Percentiles rank a stretch among this genome's conserved stretches.
These are phyloP conservation scores for Auricularia cornea DNA, from an alignment of 768 basidiomycete species.

Conservation along the genomic window DNA sequence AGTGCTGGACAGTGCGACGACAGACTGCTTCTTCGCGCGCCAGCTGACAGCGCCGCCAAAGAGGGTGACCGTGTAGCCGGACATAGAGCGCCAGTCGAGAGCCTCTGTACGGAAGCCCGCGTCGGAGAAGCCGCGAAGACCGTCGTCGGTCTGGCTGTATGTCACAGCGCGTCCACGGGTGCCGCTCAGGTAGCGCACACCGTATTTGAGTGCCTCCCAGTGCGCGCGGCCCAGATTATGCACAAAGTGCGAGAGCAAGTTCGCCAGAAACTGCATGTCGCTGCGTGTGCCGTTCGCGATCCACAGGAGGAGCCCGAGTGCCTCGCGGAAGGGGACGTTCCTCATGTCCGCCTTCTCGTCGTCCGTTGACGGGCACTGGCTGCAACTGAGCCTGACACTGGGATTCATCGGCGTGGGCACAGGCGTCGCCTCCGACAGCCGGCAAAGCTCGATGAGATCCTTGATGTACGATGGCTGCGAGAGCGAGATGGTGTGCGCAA, in stretches of 20 bases:
- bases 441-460: too few species aligned
- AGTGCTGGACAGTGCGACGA: slow-evolving; percentile 16
- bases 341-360: slow-evolving; percentile 1
- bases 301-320: slow-evolving; percentile 26
- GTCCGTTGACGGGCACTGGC: not conserved
- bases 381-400: not conserved
- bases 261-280: slow-evolving; percentile 10
- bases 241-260: slow-evolving; percentile 17
- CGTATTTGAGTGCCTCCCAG: slow-evolving; percentile 10
- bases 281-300: slow-evolving; percentile 8
- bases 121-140: slow-evolving; percentile 13
- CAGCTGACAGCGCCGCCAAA: slow-evolving; percentile 17
- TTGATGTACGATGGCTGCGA: slow-evolving; percentile 3
- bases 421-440: too few species aligned
- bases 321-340: slow-evolving; percentile 12
- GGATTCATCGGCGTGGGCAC: not conserved
- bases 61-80: slow-evolving; percentile 22
- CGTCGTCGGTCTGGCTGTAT: slow-evolving; percentile 8
- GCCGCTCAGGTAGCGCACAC: slow-evolving; percentile 10
- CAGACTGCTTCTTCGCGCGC: slow-evolving; percentile 18
- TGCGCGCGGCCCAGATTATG: slow-evolving; percentile 10
- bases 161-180: slow-evolving; percentile 14
- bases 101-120: slow-evolving; percentile 22
- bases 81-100: slow-evolving; percentile 23
- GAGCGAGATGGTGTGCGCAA: slow-evolving; percentile 3